These are phyloP conservation scores for Cercospora janseana DNA, from an alignment of 2,329 filamentous ascomycete species.

Conservation along the genomic window DNA sequence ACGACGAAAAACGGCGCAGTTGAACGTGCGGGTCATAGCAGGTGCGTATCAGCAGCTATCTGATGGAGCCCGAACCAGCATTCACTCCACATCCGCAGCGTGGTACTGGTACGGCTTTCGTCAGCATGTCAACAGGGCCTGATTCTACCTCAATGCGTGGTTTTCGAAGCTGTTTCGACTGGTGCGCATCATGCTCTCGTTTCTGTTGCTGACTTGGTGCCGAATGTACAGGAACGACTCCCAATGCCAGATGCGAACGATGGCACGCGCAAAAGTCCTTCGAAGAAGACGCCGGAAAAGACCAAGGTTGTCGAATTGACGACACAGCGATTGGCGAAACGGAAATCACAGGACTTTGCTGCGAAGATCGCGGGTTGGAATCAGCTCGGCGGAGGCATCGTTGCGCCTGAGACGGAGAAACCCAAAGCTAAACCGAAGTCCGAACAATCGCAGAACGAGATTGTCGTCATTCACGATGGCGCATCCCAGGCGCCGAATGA, in stretches of 20 bases:
- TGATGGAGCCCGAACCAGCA: slow-evolving; percentile 3
- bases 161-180: slow-evolving; percentile 29
- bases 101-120: slow-evolving; percentile 2
- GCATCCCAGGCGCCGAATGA: slow-evolving; percentile 12
- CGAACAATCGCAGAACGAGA: slow-evolving; percentile 29
- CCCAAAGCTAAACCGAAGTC: not conserved
- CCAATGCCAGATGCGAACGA: slow-evolving; percentile 33
- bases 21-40: slow-evolving; percentile 3
- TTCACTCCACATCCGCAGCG: slow-evolving; percentile 4
- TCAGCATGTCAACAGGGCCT: slow-evolving; percentile 10
- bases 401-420: slow-evolving; percentile 5
- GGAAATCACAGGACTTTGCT: slow-evolving; percentile 36
- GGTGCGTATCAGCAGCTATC: slow-evolving; percentile 10
- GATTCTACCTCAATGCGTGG: slow-evolving; percentile 11
- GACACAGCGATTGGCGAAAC: slow-evolving; percentile 29
- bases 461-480: slow-evolving; percentile 28
- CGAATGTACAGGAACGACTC: slow-evolving; percentile 29
- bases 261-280: slow-evolving; percentile 21
- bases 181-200: slow-evolving; percentile 29
- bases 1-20: not conserved
- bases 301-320: slow-evolving; percentile 30
- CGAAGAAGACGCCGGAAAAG: slow-evolving; percentile 34
- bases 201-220: slow-evolving; percentile 32
- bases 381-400: slow-evolving; percentile 31
- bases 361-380: slow-evolving; percentile 38